These are phyloP conservation scores for Termitomyces sp. DNA, from an alignment of 768 basidiomycete genomes.

Conservation along the genomic window DNA sequence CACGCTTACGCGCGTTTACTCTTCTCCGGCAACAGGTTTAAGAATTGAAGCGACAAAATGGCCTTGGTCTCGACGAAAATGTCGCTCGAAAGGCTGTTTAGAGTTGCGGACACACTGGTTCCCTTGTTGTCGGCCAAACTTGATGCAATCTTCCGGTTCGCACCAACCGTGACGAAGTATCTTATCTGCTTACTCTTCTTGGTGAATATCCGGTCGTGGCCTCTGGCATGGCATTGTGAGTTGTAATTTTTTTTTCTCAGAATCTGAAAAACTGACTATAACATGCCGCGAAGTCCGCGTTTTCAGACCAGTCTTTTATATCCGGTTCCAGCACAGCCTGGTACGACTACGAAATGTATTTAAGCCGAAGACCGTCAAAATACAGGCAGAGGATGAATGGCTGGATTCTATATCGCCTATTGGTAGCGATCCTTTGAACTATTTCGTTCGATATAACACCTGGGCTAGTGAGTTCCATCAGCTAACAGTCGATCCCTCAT, in stretches of 20 bases:
- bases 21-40: too few relatives aligned
- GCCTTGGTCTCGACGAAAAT: slow-evolving; percentile 3
- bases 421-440: slow-evolving; percentile 55
- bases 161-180: slow-evolving; percentile 34
- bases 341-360: slow-evolving; percentile 38
- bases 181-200: slow-evolving; percentile 48
- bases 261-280: slow-evolving; percentile 2
- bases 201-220: slow-evolving; percentile 61
- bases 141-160: slow-evolving; percentile 5
- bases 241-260: slow-evolving; percentile 14
- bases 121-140: slow-evolving; percentile 11
- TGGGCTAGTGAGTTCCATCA: slow-evolving; percentile 57
- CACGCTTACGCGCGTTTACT: background rate
- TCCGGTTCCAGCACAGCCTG: slow-evolving; percentile 31
- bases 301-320: slow-evolving; percentile 43
- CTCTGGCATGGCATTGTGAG: slow-evolving; percentile 70
- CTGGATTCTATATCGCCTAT: slow-evolving; percentile 45
- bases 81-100: slow-evolving; percentile 7
- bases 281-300: slow-evolving; percentile 44
- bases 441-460: slow-evolving; percentile 36
- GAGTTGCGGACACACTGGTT: background rate
- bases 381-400: slow-evolving; percentile 41
- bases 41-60: slow-evolving; percentile 9
- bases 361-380: slow-evolving; percentile 29
- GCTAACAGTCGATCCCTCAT: background rate